Evolutionary conservation across 2,329 filamentous ascomycete species (phyloP).

Genomic region (Cladosporium phlei): DNA sequence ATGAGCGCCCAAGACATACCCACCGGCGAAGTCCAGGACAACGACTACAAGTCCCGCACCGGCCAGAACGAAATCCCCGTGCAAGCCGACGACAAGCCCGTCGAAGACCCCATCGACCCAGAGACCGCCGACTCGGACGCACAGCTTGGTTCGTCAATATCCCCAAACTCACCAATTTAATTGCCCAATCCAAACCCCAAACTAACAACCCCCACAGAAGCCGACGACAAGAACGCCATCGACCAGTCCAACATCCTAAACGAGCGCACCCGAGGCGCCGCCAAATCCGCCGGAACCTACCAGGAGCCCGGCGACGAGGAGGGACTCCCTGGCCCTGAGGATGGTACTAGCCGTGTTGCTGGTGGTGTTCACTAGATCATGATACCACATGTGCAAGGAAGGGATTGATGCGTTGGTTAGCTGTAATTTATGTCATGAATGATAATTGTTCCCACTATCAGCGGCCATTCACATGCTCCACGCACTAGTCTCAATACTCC

Average conservation of each 20-base stretch:
- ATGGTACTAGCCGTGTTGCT: constrained; percentile 20
- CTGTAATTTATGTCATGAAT: background rate
- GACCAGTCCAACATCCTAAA: constrained; percentile 45
- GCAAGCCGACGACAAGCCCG: constrained; percentile 41
- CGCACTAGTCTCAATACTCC: too few relatives aligned
- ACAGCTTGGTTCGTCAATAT: constrained; percentile 38
- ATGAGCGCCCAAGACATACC: constrained; percentile 25
- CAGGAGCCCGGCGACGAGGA: constrained; percentile 51
- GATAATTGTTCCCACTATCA: too few relatives aligned
- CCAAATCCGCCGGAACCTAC: constrained; percentile 43
- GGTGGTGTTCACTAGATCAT: background rate
- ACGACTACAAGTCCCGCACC: constrained; percentile 45
- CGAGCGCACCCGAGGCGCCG: constrained; percentile 44
- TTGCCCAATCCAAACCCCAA: background rate
- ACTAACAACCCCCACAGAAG: constrained; percentile 27
- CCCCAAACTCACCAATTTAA: too few relatives aligned
- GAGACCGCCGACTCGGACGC: constrained; percentile 44
- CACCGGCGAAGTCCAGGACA: constrained; percentile 34
- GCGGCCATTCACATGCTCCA: too few relatives aligned
- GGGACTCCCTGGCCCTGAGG: constrained; percentile 27
- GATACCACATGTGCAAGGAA: too few relatives aligned
- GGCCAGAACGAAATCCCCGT: constrained; percentile 48
- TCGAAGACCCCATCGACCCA: constrained; percentile 44
- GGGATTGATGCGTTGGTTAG: too few relatives aligned
- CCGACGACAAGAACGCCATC: constrained; percentile 48